Evolutionary conservation across 2,329 filamentous ascomycete genomes (phyloP), one percentile per base, ranked within the genome.

Genomic region (Grosmannia serpens): DNA sequence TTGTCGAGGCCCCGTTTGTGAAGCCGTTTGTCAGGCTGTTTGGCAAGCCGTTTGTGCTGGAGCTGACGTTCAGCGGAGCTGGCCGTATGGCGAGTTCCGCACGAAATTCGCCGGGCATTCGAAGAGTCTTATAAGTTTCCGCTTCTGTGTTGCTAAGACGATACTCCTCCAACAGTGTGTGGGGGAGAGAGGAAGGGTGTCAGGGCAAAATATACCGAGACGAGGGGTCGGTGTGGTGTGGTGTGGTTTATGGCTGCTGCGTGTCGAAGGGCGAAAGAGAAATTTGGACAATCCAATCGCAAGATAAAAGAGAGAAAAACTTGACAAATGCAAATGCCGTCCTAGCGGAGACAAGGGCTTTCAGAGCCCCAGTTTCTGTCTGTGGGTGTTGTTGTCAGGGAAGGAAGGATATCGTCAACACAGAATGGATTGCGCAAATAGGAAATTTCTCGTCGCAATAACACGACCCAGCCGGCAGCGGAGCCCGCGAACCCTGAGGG

Each of bases 21-120:
- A 15, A 47, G 20, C 53, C 41, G 20, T 31, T 51, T n/a, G 53
- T n/a, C 13, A 33, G 15, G 24, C 46, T 27, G 60, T 49, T 41
- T 7, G 20, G 6, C 4, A 35, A 13, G 5, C 54, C 29, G 41
- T 29, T 47, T 15, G 20, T 2, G 31, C 31, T 52, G 35, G 2
- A 17, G 46, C 41, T 54, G 53, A 31, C 53, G 51, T 56, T 59
- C 13, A 51, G 44, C 58, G 61, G 62, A 62, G 60, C 63, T 59
- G 63, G 62, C 64, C 64, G 61, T 56, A 65, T 62, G 64, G 64
- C 64, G n/a, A 65, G 63, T 51, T 64, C 64, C 58, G 61, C 58
- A 20, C 56, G 60, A 27, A 64, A 38, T 62, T 62, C 59, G 58
- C 57, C 61, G 35, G 63, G 59, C 64, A 65, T 64, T 33, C 56